Percentiles rank a stretch among this genome's conserved stretches.
These are phyloP conservation scores for Cordyceps javanica DNA, from an alignment of 2,329 filamentous ascomycete genomes.

Conservation along the genomic window DNA sequence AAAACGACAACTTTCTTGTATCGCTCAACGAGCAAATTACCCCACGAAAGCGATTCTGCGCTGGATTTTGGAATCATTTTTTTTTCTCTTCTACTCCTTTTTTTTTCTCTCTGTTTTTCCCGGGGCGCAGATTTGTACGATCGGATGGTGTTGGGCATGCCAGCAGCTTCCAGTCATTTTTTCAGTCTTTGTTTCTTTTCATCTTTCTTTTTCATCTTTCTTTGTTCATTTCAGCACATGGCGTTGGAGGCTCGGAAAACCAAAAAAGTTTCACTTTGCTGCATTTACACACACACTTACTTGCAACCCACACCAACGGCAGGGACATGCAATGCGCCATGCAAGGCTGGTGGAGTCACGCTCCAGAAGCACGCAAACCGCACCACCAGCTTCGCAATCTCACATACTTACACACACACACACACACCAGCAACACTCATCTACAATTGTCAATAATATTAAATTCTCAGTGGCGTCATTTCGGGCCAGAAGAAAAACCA, in stretches of 20 bases:
- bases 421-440: too few relatives aligned
- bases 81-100: too few relatives aligned
- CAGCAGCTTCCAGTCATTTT: background rate
- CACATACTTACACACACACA: background rate
- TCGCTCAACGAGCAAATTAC: too few relatives aligned
- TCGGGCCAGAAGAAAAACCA: background rate
- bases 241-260: conserved; percentile 1
- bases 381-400: background rate
- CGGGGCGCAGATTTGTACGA: too few relatives aligned
- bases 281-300: conserved; percentile 5
- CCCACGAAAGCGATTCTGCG: too few relatives aligned
- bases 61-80: background rate
- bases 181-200: background rate
- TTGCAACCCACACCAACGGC: background rate
- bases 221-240: conserved; percentile 7
- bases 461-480: background rate
- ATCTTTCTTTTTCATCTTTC: background rate
- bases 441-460: background rate
- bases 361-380: conserved; percentile 4
- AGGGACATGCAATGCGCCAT: too few relatives aligned
- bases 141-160: background rate
- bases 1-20: too few relatives aligned
- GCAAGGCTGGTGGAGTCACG: conserved; percentile 1
- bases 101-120: too few relatives aligned
- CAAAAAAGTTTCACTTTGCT: background rate